Evolutionary conservation across 108 stramenopile species (phyloP).

Genomic region (Skeletonema menzelii): DNA sequence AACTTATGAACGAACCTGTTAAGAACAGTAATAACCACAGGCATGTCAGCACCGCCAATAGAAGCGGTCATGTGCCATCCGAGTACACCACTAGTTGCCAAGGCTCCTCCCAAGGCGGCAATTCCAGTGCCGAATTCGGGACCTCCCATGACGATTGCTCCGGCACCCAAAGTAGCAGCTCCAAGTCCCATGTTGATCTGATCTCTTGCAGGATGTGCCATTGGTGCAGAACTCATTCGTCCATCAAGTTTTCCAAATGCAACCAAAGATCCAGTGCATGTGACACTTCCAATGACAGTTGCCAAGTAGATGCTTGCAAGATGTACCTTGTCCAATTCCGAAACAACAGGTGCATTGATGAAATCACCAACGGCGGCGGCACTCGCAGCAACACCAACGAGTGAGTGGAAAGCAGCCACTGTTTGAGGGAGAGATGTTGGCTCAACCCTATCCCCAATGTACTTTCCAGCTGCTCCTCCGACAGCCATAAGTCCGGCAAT

Average conservation of each 20-base stretch:
- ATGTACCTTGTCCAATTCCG: conserved; percentile 79
- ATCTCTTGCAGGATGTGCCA: conserved; percentile 78
- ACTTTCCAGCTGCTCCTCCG: conserved; percentile 91
- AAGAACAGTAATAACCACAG: conserved; percentile 98
- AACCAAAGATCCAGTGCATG: conserved; percentile 96
- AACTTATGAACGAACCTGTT: conserved; percentile 67
- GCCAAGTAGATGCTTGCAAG: conserved; percentile 93
- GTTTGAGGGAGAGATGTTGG: conserved; percentile 98
- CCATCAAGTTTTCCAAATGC: conserved; percentile 99
- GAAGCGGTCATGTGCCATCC: conserved; percentile 95
- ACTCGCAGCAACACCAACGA: conserved; percentile 94
- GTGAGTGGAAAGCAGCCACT: conserved; percentile 97
- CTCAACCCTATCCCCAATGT: conserved; percentile 87
- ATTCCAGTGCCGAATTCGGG: conserved; percentile 75
- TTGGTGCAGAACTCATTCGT: conserved; percentile 66
- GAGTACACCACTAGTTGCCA: conserved; percentile 85
- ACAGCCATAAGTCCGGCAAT: conserved; percentile 87
- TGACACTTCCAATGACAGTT: conserved; percentile 95
- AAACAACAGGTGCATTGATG: conserved; percentile 69
- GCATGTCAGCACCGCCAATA: conserved; percentile 99
- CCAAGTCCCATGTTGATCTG: conserved; percentile 94
- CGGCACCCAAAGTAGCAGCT: conserved; percentile 88
- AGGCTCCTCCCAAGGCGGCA: conserved; percentile 80
- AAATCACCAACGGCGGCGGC: conserved; percentile 90
- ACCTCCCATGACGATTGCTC: conserved; percentile 82